Base-by-base conservation (phyloP, 1,284 basidiomycete species). In the Cryptococcus neoformans region DNA sequence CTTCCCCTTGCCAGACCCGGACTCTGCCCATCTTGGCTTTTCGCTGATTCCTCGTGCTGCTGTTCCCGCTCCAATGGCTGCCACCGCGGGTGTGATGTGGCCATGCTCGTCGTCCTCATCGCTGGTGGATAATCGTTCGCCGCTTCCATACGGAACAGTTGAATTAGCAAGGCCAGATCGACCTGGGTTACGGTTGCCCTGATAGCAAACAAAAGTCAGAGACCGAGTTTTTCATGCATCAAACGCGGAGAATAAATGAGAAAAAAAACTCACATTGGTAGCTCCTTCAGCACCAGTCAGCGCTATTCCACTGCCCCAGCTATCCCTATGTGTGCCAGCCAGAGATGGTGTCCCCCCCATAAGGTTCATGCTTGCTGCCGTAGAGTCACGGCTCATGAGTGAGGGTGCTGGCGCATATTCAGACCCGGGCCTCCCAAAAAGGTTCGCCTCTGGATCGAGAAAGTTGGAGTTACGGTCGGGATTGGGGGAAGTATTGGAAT, bases 301-400 rank as follows among this genome's bases (percentile, higher is more conserved):
- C 36, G 57, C 62, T 1, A 59, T 55, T 11, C 55, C 59, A 56
- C 67, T 69, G n/a, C 61, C 65, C 70, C 70, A 73, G 38, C 62
- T 65, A 28, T 56, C 44, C 12, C 70, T 54, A 35, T 60, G 58
- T 44, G 63, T 62, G 12, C 55, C 57, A 44, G 55, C 47, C 51
- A 60, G 41, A 9, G 58, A 51, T n/a, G 67, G 67, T 36, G 67
- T 64, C 4, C 66, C 68, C 3, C 59, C 56, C 34, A 58, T 41
- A 5, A 63, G 53, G 16, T 56, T 62, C 11, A 56, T 54, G 48
- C 66, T 61, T 12, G 16, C 28, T n/a, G 12, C 9, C 1, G 73
- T 73, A 42, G 73, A 75, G 55, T 75, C 70, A 34, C 73, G 57
- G 21, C 70, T 73, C 48, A 73, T 64, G 46, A 72, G 63, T 6